These are phyloP conservation scores for Hibiscus trionum DNA, from an alignment of 345 rosid species.

Conservation along the genomic window DNA sequence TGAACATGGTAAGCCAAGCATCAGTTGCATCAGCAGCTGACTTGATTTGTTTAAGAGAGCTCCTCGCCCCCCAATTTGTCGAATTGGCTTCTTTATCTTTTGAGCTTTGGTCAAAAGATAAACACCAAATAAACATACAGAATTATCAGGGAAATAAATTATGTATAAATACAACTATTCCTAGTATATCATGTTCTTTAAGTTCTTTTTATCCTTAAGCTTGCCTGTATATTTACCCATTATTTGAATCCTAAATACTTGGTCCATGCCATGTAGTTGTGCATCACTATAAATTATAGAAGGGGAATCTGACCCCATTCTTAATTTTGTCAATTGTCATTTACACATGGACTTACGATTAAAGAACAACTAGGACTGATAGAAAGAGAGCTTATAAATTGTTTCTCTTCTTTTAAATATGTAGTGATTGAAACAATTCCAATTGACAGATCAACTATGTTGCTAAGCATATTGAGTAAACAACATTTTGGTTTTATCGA, in stretches of 20 bases:
- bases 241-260: background rate
- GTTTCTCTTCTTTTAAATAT: background rate
- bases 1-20: background rate
- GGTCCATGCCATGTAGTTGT: background rate
- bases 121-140: background rate
- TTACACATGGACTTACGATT: background rate
- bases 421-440: background rate
- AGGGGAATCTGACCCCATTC: background rate
- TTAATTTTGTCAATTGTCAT: background rate
- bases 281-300: background rate
- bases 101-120: background rate
- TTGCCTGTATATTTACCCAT: background rate
- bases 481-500: background rate
- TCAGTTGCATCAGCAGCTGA: background rate
- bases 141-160: background rate
- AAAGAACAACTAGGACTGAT: too few species aligned
- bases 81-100: background rate
- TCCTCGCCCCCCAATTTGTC: background rate
- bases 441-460: background rate
- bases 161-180: background rate
- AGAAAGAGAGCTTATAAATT: too few species aligned
- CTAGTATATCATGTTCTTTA: background rate
- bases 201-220: background rate
- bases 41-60: background rate
- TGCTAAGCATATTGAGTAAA: background rate